Evolutionary conservation across 2,329 filamentous ascomycete genomes (phyloP).

Genomic region (Cryphonectria carpinicola): DNA sequence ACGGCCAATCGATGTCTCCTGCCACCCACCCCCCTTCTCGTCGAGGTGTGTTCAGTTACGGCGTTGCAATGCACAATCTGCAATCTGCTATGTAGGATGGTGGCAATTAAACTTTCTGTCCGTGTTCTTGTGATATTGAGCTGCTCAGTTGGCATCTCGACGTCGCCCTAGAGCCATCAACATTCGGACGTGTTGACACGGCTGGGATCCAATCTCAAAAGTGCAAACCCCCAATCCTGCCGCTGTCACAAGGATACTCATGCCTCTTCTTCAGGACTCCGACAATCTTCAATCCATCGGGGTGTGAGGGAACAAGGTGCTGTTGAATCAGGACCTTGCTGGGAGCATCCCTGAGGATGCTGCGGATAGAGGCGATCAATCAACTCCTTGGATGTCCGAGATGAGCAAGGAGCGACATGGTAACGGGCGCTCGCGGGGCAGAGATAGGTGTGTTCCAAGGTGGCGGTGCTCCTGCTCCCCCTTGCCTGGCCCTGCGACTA

Average conservation of each 20-base stretch:
- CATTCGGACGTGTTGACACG: not conserved
- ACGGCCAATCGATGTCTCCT: constrained; percentile 1
- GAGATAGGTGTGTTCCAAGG: not conserved
- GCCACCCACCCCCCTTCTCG: not conserved
- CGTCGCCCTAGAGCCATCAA: not conserved
- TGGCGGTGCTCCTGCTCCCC: constrained; percentile 6
- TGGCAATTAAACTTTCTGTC: not conserved
- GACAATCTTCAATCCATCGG: not conserved
- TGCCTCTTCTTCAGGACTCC: not conserved
- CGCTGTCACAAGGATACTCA: not conserved
- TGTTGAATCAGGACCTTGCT: not conserved
- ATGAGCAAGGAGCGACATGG: constrained; percentile 16
- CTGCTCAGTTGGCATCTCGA: not conserved
- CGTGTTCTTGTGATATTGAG: not conserved
- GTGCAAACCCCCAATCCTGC: not conserved
- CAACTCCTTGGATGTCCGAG: constrained; percentile 7
- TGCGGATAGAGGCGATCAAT: constrained; percentile 13
- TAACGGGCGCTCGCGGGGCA: not conserved
- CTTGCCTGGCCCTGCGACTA: not conserved
- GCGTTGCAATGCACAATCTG: not conserved
- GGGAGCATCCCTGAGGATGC: constrained; percentile 7
- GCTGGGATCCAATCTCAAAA: not conserved
- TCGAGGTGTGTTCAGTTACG: not conserved
- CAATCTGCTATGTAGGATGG: not conserved
- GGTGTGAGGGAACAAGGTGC: not conserved